Base-by-base conservation (phyloP, 306 rosid genomes). In the Albizia julibrissin region DNA sequence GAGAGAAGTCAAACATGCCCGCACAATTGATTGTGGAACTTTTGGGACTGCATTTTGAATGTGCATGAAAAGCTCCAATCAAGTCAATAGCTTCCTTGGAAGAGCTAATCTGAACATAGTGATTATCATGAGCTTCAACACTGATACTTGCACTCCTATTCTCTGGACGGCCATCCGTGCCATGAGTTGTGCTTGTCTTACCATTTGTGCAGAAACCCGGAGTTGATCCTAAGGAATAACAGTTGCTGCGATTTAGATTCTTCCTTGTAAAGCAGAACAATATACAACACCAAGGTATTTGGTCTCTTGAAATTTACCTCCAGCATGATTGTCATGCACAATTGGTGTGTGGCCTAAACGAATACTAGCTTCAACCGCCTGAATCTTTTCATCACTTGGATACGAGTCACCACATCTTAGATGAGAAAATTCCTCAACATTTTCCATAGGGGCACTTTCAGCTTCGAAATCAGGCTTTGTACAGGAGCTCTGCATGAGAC, bases 401-500 rank as follows among this genome's bases (percentile, higher is more conserved):
- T 77, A 71, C 39, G 84, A 74, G 14, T 88, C 87, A 47, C 84
- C 86, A 85, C 75, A 82, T 81, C 80, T 91, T 61, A 69, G 52
- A 29, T 81, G 90, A 16, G 90, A 83, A 83, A 58, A 58, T 81
- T 92, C 93, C 80, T 89, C 90, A 76, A 80, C 27, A 26, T 83
- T 69, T 75, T 87, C 89, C 26, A 72, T 65, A 5, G 79, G 89
- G 80, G 80, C 85, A 87, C 87, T 89, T 86, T 94, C 94, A 80
- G 83, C 87, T 80, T 93, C 98, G 79, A 92, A 77, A 78, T 89
- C 98, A 27, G 97, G 97, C 92, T 84, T 96, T 15, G 98, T 93
- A 87, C 93, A 93, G 69, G 99, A 93, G 89, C 97, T 96, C 97
- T 93, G 94, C 90, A 85, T 78, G 86, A 87, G 76, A 82, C 84